Base-by-base conservation (phyloP, 2,329 filamentous ascomycete species). In the Thielaviopsis ethacetica region DNA sequence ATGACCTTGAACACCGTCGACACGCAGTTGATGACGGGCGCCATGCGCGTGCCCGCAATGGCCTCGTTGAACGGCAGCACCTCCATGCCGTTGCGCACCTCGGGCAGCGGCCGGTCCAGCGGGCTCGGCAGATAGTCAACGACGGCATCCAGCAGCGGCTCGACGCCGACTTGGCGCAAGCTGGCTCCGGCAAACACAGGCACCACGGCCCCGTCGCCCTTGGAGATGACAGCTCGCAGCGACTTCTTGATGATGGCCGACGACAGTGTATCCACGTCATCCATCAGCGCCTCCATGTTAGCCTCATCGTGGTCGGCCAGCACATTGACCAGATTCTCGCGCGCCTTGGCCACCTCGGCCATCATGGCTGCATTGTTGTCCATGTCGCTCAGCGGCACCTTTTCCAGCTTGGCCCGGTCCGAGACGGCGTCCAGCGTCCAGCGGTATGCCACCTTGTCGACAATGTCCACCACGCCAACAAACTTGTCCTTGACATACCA, bases 1-100 rank as follows among this genome's bases (percentile, higher is more conserved):
- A 93, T 89, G 5, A 97, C 93, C 71, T 98, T 98, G 79, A 97
- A 98, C 1, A 97, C 80, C 17, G 85, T 87, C 26, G 82, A 78
- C 2, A 82, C 71, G 5, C 26, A 75, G 66, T 1, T 68, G 68
- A 13, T 71, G 67, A 9, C 69, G 67, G 7, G 63, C 63, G 10
- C 68, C 63, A 22, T 68, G 24, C 70, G 70, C 24, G 71, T 69
- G 1, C 66, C 61, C 21, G 68, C 64, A 17, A 81, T 67, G 5
- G 76, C 66, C 1, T 75, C 64, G 1, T 62, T 59, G 2, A 73
- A 63, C 5, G 65, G 65, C 2, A 70, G 62, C 41, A 68, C 70
- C 0, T 77, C 75, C n/a, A 80, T 73, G 0, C 82, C 84, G 2
- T 91, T 73, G 56, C 81, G 86, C 56, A 96, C 81, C 65, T 90